Evolutionary conservation across 2,329 filamentous ascomycete genomes (phyloP).

Genomic region (Penicillium sp.): DNA sequence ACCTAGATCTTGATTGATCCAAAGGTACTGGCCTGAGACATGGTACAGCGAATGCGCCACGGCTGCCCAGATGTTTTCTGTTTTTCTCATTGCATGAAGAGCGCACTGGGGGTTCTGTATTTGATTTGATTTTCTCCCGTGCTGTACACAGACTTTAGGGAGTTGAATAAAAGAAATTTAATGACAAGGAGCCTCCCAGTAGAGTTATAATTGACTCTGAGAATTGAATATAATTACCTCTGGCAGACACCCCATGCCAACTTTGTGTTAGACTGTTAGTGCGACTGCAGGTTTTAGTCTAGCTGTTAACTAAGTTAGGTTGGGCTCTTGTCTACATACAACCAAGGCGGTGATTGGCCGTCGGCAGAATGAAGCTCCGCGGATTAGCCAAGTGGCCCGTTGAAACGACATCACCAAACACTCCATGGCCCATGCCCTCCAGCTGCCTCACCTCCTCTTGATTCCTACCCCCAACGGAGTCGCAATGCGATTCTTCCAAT

Average conservation of each 20-base stretch:
- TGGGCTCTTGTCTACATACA: not conserved
- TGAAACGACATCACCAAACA: slow-evolving; percentile 25
- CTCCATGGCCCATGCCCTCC: slow-evolving; percentile 3
- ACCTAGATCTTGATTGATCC: slow-evolving; percentile 7
- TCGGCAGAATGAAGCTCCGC: slow-evolving; percentile 43
- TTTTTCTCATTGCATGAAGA: slow-evolving; percentile 33
- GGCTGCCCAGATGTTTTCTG: slow-evolving; percentile 10
- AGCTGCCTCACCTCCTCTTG: not conserved
- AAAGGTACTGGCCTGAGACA: not conserved
- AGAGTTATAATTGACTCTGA: not conserved
- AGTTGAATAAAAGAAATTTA: slow-evolving; percentile 27
- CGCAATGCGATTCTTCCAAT: slow-evolving; percentile 39
- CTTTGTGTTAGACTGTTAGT: not conserved
- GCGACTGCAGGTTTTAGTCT: not conserved
- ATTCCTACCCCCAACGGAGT: slow-evolving; percentile 15
- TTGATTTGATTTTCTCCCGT: slow-evolving; percentile 29
- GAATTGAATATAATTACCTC: not conserved
- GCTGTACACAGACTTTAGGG: slow-evolving; percentile 36
- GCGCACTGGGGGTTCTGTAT: slow-evolving; percentile 27
- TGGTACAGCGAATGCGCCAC: not conserved
- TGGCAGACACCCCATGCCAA: not conserved
- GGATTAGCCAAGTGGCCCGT: slow-evolving; percentile 41
- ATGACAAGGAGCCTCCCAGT: slow-evolving; percentile 7
- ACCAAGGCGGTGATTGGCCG: slow-evolving; percentile 18
- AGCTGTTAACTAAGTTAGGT: not conserved